phyloP scores from a whole-genome alignment of 2,329 filamentous ascomycete genomes.

The Aureobasidium sp. region DNA sequence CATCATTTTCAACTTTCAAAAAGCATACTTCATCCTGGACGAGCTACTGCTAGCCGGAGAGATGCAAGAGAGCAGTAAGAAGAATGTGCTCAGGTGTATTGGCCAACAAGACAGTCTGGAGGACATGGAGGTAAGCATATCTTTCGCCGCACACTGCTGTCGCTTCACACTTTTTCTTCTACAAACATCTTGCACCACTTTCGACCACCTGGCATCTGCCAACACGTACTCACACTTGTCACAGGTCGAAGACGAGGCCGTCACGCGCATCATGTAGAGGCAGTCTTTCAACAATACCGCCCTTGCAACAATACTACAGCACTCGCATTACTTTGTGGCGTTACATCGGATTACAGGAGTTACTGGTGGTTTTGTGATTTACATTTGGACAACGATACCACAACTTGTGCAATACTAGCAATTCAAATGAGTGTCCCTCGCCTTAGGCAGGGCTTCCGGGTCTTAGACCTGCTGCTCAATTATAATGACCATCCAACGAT shows the following conservation, averaged over 20 bases:
- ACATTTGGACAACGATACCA: constrained; percentile 14
- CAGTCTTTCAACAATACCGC: constrained; percentile 4
- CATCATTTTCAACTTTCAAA: constrained; percentile 99
- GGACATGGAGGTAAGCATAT: constrained; percentile 86
- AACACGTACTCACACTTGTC: not conserved
- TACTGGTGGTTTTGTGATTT: constrained; percentile 11
- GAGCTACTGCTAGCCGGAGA: constrained; percentile 92
- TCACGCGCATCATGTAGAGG: constrained; percentile 52
- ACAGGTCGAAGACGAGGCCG: constrained; percentile 35
- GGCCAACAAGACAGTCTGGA: constrained; percentile 95
- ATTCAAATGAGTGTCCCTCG: constrained; percentile 22
- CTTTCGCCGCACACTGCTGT: not conserved
- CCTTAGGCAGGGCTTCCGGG: constrained; percentile 26
- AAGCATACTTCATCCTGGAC: constrained; percentile 98
- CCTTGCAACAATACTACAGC: not conserved
- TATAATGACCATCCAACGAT: constrained; percentile 18
- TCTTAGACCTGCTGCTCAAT: constrained; percentile 24
- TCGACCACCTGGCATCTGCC: constrained; percentile 15
- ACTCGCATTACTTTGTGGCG: constrained; percentile 5
- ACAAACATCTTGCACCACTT: not conserved
- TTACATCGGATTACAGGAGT: constrained; percentile 13
- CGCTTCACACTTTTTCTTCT: not conserved
- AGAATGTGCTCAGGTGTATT: constrained; percentile 94
- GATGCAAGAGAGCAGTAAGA: constrained; percentile 98
- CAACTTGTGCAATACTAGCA: constrained; percentile 16